Evolutionary conservation across 1,284 basidiomycete species (phyloP).

Genomic region (Leucocoprinus gongylophorus): DNA sequence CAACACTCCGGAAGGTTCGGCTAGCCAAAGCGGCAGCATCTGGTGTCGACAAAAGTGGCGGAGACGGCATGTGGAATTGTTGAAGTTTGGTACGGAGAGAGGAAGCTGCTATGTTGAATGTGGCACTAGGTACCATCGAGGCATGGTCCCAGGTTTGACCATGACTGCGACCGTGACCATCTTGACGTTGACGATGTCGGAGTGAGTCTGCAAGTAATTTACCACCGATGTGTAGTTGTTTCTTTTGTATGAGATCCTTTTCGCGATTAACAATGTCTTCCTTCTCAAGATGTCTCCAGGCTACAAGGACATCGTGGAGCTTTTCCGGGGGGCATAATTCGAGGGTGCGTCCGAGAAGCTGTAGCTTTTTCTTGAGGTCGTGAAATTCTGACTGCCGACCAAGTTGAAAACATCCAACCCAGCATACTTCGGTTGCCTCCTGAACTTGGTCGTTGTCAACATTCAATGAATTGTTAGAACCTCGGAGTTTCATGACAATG

Average conservation of each 20-base stretch:
- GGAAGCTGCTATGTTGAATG: slow-evolving; percentile 24
- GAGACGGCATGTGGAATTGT: slow-evolving; percentile 55
- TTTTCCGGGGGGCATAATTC: slow-evolving; percentile 82
- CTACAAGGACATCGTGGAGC: slow-evolving; percentile 62
- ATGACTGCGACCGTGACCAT: slow-evolving; percentile 17
- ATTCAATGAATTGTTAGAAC: slow-evolving; percentile 27
- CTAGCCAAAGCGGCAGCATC: slow-evolving; percentile 70
- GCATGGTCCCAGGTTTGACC: slow-evolving; percentile 16
- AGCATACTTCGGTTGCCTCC: slow-evolving; percentile 74
- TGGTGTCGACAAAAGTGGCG: slow-evolving; percentile 56
- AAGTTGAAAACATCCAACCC: slow-evolving; percentile 82
- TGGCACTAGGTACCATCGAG: slow-evolving; percentile 20
- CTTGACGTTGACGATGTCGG: slow-evolving; percentile 6
- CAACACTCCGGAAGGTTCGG: slow-evolving; percentile 65
- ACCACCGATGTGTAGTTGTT: slow-evolving; percentile 5
- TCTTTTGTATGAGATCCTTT: slow-evolving; percentile 28
- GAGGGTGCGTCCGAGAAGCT: slow-evolving; percentile 74
- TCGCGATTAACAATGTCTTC: slow-evolving; percentile 51
- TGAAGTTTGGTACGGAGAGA: slow-evolving; percentile 56
- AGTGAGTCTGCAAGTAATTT: slow-evolving; percentile 5
- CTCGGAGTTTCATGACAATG: slow-evolving; percentile 43
- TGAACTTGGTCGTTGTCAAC: slow-evolving; percentile 40
- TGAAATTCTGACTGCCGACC: slow-evolving; percentile 73
- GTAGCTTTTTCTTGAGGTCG: slow-evolving; percentile 60
- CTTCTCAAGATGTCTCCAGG: slow-evolving; percentile 65